A percentile compares a stretch with the other conserved stretches of the same genome.
Conservation (phyloP, 352 stramenopile species). For the Pythium diclinum region DNA sequence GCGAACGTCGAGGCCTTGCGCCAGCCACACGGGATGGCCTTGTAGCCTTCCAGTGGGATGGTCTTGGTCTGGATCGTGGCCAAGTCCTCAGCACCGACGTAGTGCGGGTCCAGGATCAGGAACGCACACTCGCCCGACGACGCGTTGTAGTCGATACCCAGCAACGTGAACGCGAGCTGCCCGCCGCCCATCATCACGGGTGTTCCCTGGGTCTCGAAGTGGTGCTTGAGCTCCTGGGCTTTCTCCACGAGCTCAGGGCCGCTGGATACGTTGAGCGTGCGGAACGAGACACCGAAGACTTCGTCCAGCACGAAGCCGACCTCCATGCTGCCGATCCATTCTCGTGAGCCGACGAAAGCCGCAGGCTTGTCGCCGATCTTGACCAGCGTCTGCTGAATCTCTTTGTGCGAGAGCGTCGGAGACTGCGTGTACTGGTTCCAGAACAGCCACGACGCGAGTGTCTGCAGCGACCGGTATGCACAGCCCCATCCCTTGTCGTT, state of each 20-base stretch:
- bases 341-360: conserved; percentile 56
- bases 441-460: conserved; percentile 75
- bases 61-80: conserved; percentile 59
- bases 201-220: conserved; percentile 77
- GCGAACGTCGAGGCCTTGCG: conserved; percentile 54
- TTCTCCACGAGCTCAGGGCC: conserved; percentile 56
- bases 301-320: conserved; percentile 82
- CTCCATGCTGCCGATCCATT: conserved; percentile 87
- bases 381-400: conserved; percentile 80
- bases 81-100: conserved; percentile 67
- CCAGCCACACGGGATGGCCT: conserved; percentile 66
- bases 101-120: conserved; percentile 84
- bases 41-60: conserved; percentile 68
- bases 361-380: conserved; percentile 77
- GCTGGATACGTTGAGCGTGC: conserved; percentile 57
- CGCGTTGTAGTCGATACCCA: conserved; percentile 75
- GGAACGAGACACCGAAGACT: conserved; percentile 68
- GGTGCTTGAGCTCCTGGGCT: conserved; percentile 60
- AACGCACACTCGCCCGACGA: conserved; percentile 59
- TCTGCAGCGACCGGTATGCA: conserved; percentile 85
- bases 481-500: conserved; percentile 90
- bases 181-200: conserved; percentile 87
- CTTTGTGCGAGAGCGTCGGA: conserved; percentile 42
- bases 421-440: conserved; percentile 61
- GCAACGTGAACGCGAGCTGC: conserved; percentile 75